phyloP scores from a whole-genome alignment of 2,329 filamentous ascomycete genomes.

The Eutypa lata region DNA sequence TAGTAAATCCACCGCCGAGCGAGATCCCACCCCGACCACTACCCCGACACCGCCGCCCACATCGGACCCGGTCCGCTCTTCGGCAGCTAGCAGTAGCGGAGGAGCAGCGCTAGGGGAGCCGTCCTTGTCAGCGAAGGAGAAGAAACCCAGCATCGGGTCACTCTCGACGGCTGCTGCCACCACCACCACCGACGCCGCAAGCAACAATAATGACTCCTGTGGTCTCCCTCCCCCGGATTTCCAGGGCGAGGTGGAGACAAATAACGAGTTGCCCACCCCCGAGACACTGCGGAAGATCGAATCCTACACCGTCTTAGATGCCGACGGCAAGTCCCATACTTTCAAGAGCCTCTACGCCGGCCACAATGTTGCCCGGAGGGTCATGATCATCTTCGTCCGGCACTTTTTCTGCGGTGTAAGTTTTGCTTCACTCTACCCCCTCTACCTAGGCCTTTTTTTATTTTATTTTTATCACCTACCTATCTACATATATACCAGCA shows the following conservation, averaged over 20 bases:
- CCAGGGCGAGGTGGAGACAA: conserved; percentile 52
- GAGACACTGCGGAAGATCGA: conserved; percentile 50
- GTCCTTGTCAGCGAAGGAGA: no score
- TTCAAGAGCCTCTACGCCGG: conserved; percentile 64
- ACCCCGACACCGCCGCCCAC: no score
- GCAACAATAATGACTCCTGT: not conserved
- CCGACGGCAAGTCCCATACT: conserved; percentile 53
- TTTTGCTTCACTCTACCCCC: conserved; percentile 20
- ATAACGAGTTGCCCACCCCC: conserved; percentile 51
- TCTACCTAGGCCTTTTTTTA: no score
- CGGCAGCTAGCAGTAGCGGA: no score
- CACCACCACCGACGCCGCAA: not conserved
- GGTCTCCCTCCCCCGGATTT: conserved; percentile 44
- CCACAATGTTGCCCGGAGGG: conserved; percentile 49
- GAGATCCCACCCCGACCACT: no score
- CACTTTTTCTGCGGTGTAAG: conserved; percentile 80
- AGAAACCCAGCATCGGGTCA: no score
- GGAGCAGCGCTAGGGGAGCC: no score
- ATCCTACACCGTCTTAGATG: conserved; percentile 58
- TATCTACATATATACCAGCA: conserved; percentile 12
- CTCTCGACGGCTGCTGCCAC: not conserved
- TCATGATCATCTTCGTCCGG: conserved; percentile 71
- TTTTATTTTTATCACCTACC: not conserved
- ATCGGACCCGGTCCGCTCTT: no score
- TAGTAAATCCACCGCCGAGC: no score